Evolutionary conservation across 148 eudicot species (phyloP).

Genomic region (Nyssa sinensis): DNA sequence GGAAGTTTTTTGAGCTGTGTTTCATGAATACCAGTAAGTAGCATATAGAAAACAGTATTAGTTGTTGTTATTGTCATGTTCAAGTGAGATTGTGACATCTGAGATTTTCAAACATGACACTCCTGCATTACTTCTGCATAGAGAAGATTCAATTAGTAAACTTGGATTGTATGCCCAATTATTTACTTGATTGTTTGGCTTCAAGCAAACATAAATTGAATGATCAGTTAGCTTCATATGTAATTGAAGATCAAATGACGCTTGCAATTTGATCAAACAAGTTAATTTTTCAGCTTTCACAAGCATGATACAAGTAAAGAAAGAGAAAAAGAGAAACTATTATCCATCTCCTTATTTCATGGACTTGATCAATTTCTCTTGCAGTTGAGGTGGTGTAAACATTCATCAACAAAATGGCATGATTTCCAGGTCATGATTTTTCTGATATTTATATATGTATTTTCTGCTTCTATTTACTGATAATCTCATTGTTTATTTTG

Average conservation of each 20-base stretch:
- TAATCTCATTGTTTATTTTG: neutral
- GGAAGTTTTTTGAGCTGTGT: neutral
- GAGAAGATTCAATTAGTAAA: neutral
- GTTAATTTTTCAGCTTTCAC: no score
- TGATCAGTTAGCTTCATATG: neutral
- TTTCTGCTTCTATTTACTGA: no score
- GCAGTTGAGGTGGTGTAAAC: neutral
- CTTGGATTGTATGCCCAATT: neutral
- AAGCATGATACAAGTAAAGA: no score
- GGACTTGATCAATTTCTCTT: no score
- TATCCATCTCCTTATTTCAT: no score
- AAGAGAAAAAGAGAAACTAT: no score
- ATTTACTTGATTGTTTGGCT: neutral
- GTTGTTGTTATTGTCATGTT: neutral
- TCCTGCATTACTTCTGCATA: neutral
- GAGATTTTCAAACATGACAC: no score
- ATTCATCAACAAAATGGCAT: neutral
- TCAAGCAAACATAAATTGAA: neutral
- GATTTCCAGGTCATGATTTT: neutral
- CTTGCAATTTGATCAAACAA: neutral
- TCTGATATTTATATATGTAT: no score
- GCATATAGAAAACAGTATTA: neutral
- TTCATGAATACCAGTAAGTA: neutral
- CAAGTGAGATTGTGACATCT: neutral
- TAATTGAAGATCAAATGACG: neutral